phyloP scores from a whole-genome alignment of 805 yeast genomes.

The Cyberlindnera saturnus region DNA sequence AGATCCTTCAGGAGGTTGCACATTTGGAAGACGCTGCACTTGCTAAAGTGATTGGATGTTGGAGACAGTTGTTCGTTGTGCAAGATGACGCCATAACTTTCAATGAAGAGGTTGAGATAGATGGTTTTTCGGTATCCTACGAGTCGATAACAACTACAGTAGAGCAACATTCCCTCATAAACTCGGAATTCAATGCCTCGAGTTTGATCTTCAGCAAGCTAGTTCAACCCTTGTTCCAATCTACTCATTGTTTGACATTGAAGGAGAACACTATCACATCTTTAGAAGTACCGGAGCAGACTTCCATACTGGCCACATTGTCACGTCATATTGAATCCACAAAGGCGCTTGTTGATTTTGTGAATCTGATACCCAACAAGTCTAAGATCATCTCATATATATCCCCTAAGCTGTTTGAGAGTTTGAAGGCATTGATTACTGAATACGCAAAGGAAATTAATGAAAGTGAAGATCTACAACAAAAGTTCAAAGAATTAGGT shows the following conservation, averaged over 20 bases:
- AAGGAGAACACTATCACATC: conserved; percentile 4
- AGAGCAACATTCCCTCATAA: conserved; percentile 4
- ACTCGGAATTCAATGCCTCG: conserved; percentile 10
- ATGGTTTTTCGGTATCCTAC: conserved; percentile 11
- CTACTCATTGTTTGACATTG: conserved; percentile 1
- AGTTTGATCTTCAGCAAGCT: conserved; percentile 13
- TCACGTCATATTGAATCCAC: conserved; percentile 11
- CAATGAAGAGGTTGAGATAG: conserved; percentile 15
- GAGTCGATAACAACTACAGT: conserved; percentile 10
- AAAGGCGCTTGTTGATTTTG: conserved; percentile 14
- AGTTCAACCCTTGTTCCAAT: conserved; percentile 7
- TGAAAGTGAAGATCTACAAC: conserved; percentile 5
- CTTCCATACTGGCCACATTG: background rate
- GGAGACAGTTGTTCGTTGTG: conserved; percentile 13
- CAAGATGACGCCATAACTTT: conserved; percentile 6
- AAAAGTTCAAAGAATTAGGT: conserved; percentile 12
- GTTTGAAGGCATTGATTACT: conserved; percentile 16
- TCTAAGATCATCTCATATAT: conserved; percentile 16
- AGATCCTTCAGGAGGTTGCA: conserved; percentile 5
- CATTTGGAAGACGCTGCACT: conserved; percentile 3
- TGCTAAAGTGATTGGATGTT: conserved; percentile 5
- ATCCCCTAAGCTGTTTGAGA: conserved; percentile 16
- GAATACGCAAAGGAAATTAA: conserved; percentile 14
- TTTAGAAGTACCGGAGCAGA: background rate
- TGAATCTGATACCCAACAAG: conserved; percentile 13